Conservation (phyloP, 176 grass and related monocot species). For the Zea luxurians region DNA sequence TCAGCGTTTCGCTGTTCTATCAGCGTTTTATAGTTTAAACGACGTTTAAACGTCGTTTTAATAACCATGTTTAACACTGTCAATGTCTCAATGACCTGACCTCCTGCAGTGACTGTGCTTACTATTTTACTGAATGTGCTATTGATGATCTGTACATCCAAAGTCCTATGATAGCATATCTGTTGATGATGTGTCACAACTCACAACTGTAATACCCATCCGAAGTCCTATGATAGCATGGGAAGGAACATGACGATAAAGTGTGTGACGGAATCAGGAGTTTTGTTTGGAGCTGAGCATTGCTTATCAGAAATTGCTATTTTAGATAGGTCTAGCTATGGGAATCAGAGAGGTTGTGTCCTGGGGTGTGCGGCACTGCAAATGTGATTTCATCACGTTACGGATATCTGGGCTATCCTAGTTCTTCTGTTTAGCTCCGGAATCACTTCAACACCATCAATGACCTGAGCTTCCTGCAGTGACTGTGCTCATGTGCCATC, state of each 20-base stretch:
- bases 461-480: neutral
- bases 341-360: neutral
- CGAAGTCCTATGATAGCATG: too few relatives aligned
- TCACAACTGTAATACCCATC: neutral
- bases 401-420: neutral
- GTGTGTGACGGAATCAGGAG: slow-evolving; percentile 28
- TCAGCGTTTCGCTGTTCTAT: too few relatives aligned
- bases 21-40: too few relatives aligned
- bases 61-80: neutral
- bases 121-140: neutral
- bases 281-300: slow-evolving; percentile 14
- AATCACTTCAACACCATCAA: neutral
- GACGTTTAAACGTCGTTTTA: too few relatives aligned
- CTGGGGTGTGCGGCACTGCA: neutral
- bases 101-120: slow-evolving; percentile 13
- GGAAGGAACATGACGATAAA: slow-evolving; percentile 47
- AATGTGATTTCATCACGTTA: neutral
- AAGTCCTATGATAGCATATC: neutral
- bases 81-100: neutral
- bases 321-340: slow-evolving; percentile 5
- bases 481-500: slow-evolving; percentile 3
- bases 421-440: slow-evolving; percentile 14
- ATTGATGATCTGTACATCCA: neutral
- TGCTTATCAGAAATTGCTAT: neutral
- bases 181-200: neutral